These are phyloP conservation scores for Russula ochroleuca DNA, from an alignment of 768 basidiomycete genomes.

Conservation along the genomic window DNA sequence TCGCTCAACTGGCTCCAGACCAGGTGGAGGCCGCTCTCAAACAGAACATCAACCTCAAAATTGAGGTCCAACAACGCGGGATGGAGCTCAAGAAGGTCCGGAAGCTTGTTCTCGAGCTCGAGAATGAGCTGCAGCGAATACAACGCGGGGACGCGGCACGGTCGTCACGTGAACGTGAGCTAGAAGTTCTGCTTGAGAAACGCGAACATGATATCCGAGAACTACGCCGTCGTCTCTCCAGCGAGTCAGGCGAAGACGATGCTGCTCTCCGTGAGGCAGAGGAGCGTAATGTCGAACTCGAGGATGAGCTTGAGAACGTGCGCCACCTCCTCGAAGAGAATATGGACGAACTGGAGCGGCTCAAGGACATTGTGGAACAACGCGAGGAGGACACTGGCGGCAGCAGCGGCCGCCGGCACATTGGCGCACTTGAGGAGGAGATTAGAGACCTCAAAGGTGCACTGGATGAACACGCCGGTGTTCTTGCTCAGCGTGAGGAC, in stretches of 20 bases:
- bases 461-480: conserved; percentile 55
- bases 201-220: conserved; percentile 66
- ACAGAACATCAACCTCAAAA: conserved; percentile 90
- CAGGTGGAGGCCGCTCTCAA: conserved; percentile 89
- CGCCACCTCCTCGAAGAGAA: conserved; percentile 73
- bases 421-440: conserved; percentile 58
- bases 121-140: conserved; percentile 69
- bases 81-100: conserved; percentile 91
- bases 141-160: conserved; percentile 47
- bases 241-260: conserved; percentile 40
- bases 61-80: conserved; percentile 84
- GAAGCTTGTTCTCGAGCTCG: conserved; percentile 80
- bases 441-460: conserved; percentile 57
- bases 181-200: conserved; percentile 73
- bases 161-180: conserved; percentile 59
- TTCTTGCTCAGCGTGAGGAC: conserved; percentile 56
- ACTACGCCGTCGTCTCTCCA: conserved; percentile 48
- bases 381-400: conserved; percentile 38
- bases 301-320: conserved; percentile 68
- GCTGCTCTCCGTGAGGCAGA: conserved; percentile 53
- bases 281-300: conserved; percentile 59
- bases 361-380: conserved; percentile 64
- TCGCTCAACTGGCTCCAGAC: conserved; percentile 85
- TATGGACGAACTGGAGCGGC: conserved; percentile 73
- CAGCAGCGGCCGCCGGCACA: conserved; percentile 42